Conservation (phyloP, 2,329 filamentous ascomycete species). For the Cytospora schulzeri region DNA sequence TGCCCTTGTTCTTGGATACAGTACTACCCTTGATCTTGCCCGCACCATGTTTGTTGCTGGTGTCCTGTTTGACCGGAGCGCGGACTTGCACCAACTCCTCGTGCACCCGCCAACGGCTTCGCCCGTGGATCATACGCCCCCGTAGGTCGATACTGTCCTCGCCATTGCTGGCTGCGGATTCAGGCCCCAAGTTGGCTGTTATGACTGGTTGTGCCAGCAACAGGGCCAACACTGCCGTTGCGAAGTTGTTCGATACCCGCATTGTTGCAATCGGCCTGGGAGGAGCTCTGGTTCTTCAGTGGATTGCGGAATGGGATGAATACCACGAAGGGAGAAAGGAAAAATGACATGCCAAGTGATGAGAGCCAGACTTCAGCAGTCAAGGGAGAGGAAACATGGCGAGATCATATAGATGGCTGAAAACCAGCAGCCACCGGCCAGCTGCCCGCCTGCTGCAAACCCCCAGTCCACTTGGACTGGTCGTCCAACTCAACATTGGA, state of each 20-base stretch:
- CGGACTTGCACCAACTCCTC: neutral
- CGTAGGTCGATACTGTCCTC: conserved; percentile 5
- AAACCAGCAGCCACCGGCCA: neutral
- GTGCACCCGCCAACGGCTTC: neutral
- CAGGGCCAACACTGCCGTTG: neutral
- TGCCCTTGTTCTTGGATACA: too few relatives aligned
- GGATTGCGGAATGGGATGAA: neutral
- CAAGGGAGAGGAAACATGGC: neutral
- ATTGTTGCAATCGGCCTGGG: neutral
- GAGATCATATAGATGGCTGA: neutral
- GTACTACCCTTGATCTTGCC: too few relatives aligned
- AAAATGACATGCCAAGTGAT: neutral
- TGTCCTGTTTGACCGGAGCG: neutral
- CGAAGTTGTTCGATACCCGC: neutral
- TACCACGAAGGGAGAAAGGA: neutral
- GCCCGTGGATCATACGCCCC: neutral
- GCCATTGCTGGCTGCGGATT: neutral
- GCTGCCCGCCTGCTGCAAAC: neutral
- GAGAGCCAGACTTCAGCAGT: neutral
- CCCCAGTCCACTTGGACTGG: neutral
- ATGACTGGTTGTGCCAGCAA: neutral
- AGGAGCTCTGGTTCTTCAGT: neutral
- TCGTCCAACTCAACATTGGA: neutral
- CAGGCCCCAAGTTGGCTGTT: neutral
- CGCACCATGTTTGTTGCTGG: too few relatives aligned